Evolutionary conservation across 139 green algal species (phyloP).

Genomic region (Coccomyxa sp.): DNA sequence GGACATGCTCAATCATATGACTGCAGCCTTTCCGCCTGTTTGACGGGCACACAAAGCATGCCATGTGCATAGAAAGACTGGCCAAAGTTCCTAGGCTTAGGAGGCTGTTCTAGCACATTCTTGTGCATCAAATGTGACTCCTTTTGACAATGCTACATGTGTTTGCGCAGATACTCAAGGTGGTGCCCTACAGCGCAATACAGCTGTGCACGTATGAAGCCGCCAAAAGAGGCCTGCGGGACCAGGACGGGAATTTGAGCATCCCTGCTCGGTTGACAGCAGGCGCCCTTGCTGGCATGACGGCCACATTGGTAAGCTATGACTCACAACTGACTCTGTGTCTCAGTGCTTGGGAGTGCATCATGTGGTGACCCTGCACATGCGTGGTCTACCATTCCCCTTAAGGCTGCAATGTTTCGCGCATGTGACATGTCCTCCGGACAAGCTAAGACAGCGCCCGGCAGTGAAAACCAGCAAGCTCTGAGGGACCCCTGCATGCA

Average conservation of each 20-base stretch:
- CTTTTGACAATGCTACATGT: background rate
- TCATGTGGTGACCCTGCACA: background rate
- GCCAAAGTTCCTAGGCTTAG: no score
- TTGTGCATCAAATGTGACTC: background rate
- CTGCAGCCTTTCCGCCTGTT: background rate
- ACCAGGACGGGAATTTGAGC: constrained; percentile 48
- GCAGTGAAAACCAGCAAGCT: constrained; percentile 50
- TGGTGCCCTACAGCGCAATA: constrained; percentile 71
- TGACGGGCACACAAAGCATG: background rate
- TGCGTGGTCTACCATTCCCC: background rate
- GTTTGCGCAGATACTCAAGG: constrained; percentile 50
- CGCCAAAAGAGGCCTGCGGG: constrained; percentile 56
- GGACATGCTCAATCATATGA: background rate
- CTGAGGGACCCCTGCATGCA: background rate
- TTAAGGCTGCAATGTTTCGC: background rate
- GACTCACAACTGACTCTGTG: background rate
- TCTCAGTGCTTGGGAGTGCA: background rate
- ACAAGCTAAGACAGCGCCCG: constrained; percentile 63
- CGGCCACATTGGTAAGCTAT: constrained; percentile 51
- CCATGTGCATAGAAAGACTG: background rate
- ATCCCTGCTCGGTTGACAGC: constrained; percentile 58
- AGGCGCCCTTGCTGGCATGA: constrained; percentile 66
- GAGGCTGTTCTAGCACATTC: background rate
- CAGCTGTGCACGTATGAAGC: constrained; percentile 72
- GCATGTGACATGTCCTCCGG: constrained; percentile 60